phyloP scores from a whole-genome alignment of 75 land plant genomes.

The Cupressus sempervirens region DNA sequence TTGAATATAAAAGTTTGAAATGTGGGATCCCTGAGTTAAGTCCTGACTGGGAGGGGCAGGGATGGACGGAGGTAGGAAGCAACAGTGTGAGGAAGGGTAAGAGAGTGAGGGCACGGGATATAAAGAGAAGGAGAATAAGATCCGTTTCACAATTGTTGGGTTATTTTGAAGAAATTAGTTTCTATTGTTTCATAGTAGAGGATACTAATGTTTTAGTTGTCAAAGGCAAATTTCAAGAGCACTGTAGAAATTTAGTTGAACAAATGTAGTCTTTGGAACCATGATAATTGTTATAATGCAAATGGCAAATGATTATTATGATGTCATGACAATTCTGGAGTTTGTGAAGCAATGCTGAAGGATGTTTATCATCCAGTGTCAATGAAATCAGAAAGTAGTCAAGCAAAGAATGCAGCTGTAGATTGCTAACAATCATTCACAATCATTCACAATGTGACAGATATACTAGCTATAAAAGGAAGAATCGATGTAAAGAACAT shows the following conservation, averaged over 20 bases:
- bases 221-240: neutral
- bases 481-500: too few relatives aligned
- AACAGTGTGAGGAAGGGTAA: too few relatives aligned
- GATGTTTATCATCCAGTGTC: neutral
- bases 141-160: neutral
- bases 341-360: neutral
- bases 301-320: neutral
- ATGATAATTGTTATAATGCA: neutral
- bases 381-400: neutral
- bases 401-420: neutral
- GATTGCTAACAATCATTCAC: neutral
- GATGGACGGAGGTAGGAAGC: too few relatives aligned
- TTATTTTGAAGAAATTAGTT: neutral
- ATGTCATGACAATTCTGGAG: neutral
- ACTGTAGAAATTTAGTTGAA: neutral
- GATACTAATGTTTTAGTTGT: neutral
- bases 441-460: neutral
- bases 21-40: neutral
- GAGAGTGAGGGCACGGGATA: too few relatives aligned
- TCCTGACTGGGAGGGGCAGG: neutral
- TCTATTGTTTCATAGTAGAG: neutral
- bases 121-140: too few relatives aligned
- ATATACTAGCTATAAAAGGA: neutral
- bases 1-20: neutral
- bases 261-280: neutral